Conservation (phyloP, 1,284 basidiomycete genomes). For the Erythrobasidium hasegawianum region DNA sequence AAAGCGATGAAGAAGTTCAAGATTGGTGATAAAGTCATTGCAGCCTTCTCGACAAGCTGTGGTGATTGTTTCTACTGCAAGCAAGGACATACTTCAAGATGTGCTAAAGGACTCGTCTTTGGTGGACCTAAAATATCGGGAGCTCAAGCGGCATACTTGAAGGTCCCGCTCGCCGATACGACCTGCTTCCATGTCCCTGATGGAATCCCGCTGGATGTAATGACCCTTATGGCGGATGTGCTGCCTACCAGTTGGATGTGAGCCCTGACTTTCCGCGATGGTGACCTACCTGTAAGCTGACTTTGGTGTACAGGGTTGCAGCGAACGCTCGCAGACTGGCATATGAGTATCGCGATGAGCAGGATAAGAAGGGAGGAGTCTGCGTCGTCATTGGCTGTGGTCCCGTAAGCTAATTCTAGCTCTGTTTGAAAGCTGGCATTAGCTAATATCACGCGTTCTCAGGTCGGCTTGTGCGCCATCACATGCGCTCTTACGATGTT, state of each 20-base stretch:
- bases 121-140: constrained; percentile 70
- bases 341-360: constrained; percentile 45
- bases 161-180: constrained; percentile 56
- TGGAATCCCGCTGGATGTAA: constrained; percentile 50
- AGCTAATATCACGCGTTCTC: too few relatives aligned
- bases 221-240: constrained; percentile 69
- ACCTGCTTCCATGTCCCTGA: constrained; percentile 67
- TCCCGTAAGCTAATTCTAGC: constrained; percentile 45
- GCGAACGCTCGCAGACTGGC: too few relatives aligned
- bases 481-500: constrained; percentile 46
- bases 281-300: too few relatives aligned
- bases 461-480: constrained; percentile 52
- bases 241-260: constrained; percentile 59
- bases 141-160: constrained; percentile 80
- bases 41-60: constrained; percentile 79
- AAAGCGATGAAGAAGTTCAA: constrained; percentile 62
- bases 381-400: constrained; percentile 53
- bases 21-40: constrained; percentile 76
- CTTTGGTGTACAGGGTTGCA: too few relatives aligned
- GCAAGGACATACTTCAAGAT: constrained; percentile 70
- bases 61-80: constrained; percentile 62
- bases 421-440: too few relatives aligned
- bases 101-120: constrained; percentile 64
- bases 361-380: constrained; percentile 42
- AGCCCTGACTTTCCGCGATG: too few relatives aligned